These are phyloP conservation scores for Myxozyma nipponensis DNA, from an alignment of 805 yeast species.

Conservation along the genomic window DNA sequence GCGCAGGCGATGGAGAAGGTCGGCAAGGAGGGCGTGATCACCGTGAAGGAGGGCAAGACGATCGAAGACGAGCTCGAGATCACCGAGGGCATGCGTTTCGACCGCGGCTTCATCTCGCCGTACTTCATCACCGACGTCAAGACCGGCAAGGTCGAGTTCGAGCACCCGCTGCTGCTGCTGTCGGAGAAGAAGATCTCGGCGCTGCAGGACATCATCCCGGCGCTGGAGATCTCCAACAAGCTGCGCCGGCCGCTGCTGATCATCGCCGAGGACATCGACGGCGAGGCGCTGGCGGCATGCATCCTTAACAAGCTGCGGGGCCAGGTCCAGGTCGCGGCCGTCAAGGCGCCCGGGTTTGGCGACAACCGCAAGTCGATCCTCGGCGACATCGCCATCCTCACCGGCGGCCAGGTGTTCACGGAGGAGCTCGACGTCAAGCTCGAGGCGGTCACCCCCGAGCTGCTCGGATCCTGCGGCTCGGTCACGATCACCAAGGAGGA, in stretches of 20 bases:
- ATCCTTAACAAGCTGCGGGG: conserved; percentile 95
- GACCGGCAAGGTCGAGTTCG: conserved; percentile 88
- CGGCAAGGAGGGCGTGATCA: conserved; percentile 98
- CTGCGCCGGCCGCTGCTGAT: conserved; percentile 88
- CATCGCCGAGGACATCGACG: conserved; percentile 93
- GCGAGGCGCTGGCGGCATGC: conserved; percentile 98
- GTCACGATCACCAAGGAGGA: conserved; percentile 93
- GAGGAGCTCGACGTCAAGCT: conserved; percentile 95
- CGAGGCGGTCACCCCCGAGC: conserved; percentile 85
- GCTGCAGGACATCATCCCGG: conserved; percentile 86
- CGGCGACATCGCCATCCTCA: conserved; percentile 90
- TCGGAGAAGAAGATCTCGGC: conserved; percentile 91
- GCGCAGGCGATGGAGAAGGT: conserved; percentile 98
- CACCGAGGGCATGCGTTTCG: conserved; percentile 97
- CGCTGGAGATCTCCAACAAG: conserved; percentile 89
- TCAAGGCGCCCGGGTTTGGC: conserved; percentile 98
- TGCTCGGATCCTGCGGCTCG: conserved; percentile 88
- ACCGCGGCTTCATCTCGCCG: conserved; percentile 95
- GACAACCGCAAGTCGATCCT: conserved; percentile 96
- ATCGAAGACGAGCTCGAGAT: conserved; percentile 94
- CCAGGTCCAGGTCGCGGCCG: conserved; percentile 95
- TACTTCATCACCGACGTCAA: conserved; percentile 94
- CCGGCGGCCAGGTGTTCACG: conserved; percentile 85
- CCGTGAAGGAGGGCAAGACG: conserved; percentile 96
- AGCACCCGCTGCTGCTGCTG: conserved; percentile 82